Base-by-base conservation (phyloP, 2,329 filamentous ascomycete genomes). In the Aureobasidium leucospermi region DNA sequence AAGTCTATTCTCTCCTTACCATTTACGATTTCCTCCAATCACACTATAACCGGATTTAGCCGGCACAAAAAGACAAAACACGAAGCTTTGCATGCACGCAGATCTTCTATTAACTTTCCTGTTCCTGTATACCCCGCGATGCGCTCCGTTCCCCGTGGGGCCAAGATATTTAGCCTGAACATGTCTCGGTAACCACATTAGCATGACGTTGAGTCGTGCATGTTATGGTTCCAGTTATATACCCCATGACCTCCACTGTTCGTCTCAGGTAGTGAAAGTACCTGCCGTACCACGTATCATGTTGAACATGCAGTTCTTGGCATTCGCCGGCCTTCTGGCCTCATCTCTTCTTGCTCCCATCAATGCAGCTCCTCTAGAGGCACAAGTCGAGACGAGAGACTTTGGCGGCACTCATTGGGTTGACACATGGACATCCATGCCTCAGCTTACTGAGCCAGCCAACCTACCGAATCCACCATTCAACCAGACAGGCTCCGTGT, bases 381-480 rank as follows among this genome's bases (percentile, higher is more conserved):
- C 23, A 47, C 19, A 16, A 11, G 4, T 15, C 6, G 19, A 28
- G 29, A 76, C 48, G 16, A 15, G 51, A 36, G 15, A 32, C 7
- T 15, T 39, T 36, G 51, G 29, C 16, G 29, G 19, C 16, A 31
- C 16, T 38, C 79, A 81, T 62, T 87, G 84, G 84, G 76, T 85
- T 13, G 79, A 81, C 63, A 83, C 81, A 1, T 88, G 85, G 85
- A 80, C 81, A 0, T 76, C 82, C 2, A 87, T 87, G 84, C 84
- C 84, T 0, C 84, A 87, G 67, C 72, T 85, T 42, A 83, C 83
- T 1, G 85, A 88, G 66, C 79, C 77, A 9, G 75, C 72, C 48
- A 88, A 87, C 63, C 75, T 88, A 19, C 85, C 85, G 9, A 80
- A 81, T 0, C 68, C 78, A 2, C 81, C 83, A 43, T 88, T 84